phyloP scores from a whole-genome alignment of 2,329 filamentous ascomycete species.

The Aspergillus brunneoviolaceus region DNA sequence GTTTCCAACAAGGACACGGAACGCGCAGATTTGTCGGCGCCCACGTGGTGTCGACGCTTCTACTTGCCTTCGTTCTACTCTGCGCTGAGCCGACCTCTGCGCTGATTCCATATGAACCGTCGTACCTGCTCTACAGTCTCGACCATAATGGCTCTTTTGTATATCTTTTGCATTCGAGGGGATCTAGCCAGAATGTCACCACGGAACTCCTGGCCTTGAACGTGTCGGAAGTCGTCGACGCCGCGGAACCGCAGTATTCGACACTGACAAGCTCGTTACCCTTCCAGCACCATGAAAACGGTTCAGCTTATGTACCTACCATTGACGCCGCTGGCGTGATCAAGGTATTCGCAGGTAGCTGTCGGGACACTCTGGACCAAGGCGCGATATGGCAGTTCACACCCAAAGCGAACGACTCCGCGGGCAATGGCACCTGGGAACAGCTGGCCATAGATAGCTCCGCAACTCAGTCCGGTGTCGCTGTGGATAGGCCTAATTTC shows the following conservation, averaged over 20 bases:
- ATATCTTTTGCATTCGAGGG: slow-evolving; percentile 67
- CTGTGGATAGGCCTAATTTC: slow-evolving; percentile 52
- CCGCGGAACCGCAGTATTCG: slow-evolving; percentile 43
- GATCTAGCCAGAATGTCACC: slow-evolving; percentile 45
- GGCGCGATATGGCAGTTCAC: slow-evolving; percentile 68
- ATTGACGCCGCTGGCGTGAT: slow-evolving; percentile 69
- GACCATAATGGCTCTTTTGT: slow-evolving; percentile 54
- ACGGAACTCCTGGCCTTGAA: slow-evolving; percentile 65
- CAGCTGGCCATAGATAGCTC: slow-evolving; percentile 40
- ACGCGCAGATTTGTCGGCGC: slow-evolving; percentile 15
- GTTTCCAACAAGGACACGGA: slow-evolving; percentile 11
- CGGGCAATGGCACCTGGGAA: slow-evolving; percentile 58
- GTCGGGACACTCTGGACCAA: slow-evolving; percentile 53
- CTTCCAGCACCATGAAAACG: slow-evolving; percentile 41
- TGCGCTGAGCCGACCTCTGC: slow-evolving; percentile 28
- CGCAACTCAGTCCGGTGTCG: slow-evolving; percentile 34
- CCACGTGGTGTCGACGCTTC: slow-evolving; percentile 12
- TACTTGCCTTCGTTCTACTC: slow-evolving; percentile 21
- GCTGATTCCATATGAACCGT: slow-evolving; percentile 73
- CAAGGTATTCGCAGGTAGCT: slow-evolving; percentile 72
- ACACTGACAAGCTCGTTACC: slow-evolving; percentile 30
- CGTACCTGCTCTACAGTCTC: slow-evolving; percentile 63
- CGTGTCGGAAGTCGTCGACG: slow-evolving; percentile 57
- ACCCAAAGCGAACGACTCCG: slow-evolving; percentile 43
- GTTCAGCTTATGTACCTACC: slow-evolving; percentile 67